phyloP scores from a whole-genome alignment of 2,329 filamentous ascomycete species.

The Colletotrichum paranaense region DNA sequence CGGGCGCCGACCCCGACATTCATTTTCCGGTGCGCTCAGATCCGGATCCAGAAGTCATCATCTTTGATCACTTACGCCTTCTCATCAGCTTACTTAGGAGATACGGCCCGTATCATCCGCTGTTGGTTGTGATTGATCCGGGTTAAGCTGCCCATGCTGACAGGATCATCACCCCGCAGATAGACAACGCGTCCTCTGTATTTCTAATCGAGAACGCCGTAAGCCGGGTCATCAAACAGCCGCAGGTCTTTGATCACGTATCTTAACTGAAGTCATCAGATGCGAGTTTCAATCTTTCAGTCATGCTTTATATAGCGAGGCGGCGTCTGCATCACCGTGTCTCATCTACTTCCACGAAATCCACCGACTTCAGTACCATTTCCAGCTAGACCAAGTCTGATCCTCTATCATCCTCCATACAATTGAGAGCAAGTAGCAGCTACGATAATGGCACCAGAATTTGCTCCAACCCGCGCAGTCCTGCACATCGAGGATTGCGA shows the following conservation, averaged over 20 bases:
- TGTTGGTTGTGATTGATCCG: no score
- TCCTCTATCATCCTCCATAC: no score
- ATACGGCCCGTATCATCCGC: background rate
- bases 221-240: background rate
- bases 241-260: background rate
- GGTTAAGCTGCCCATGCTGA: background rate
- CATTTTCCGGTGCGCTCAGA: no score
- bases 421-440: no score
- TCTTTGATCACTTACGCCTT: no score
- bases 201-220: background rate
- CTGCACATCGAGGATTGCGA: conserved; percentile 45
- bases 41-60: background rate
- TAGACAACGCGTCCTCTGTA: background rate
- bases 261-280: background rate
- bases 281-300: background rate
- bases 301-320: background rate
- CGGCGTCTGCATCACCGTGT: background rate
- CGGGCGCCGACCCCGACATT: no score
- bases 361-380: background rate
- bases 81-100: background rate
- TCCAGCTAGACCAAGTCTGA: background rate
- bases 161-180: background rate
- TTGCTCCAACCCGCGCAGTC: conserved; percentile 37
- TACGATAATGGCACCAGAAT: conserved; percentile 25
- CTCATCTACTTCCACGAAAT: background rate